A percentile compares a stretch with the other conserved stretches of the same genome.
Conservation (phyloP, 176 grass and related monocot species). For the Aegilops speltoides region DNA sequence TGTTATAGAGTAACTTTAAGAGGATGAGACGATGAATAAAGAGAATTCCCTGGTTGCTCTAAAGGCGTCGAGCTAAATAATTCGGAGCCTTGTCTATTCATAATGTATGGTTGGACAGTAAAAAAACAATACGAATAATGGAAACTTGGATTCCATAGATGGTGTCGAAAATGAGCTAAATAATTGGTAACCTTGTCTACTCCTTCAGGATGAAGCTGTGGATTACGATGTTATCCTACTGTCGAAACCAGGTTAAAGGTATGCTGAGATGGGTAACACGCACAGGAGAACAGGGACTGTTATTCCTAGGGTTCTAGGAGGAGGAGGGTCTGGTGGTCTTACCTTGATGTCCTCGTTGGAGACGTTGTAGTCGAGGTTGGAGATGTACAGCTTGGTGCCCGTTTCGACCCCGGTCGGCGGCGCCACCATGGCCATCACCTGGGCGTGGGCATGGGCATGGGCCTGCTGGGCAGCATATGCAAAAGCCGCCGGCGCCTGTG, state of each 20-base stretch:
- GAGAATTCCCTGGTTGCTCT: background rate
- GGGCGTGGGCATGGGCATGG: background rate
- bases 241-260: background rate
- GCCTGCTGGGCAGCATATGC: conserved; percentile 10
- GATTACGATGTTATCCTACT: background rate
- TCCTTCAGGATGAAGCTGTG: background rate
- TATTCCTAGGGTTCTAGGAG: background rate
- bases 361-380: conserved; percentile 70
- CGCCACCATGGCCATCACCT: background rate
- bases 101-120: background rate
- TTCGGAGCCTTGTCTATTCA: background rate
- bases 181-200: too few species aligned
- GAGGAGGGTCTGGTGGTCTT: background rate
- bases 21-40: conserved; percentile 3
- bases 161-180: too few species aligned
- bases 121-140: background rate
- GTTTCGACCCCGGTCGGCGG: conserved; percentile 20
- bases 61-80: background rate
- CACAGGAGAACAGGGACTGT: background rate
- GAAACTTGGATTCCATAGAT: background rate
- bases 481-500: background rate
- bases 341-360: conserved; percentile 83
- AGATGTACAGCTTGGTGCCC: conserved; percentile 70
- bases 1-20: background rate
- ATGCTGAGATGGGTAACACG: background rate